Percentiles rank a stretch among this genome's conserved stretches.
These are phyloP conservation scores for Stemphylium beticola DNA, from an alignment of 2,329 filamentous ascomycete genomes.

Conservation along the genomic window DNA sequence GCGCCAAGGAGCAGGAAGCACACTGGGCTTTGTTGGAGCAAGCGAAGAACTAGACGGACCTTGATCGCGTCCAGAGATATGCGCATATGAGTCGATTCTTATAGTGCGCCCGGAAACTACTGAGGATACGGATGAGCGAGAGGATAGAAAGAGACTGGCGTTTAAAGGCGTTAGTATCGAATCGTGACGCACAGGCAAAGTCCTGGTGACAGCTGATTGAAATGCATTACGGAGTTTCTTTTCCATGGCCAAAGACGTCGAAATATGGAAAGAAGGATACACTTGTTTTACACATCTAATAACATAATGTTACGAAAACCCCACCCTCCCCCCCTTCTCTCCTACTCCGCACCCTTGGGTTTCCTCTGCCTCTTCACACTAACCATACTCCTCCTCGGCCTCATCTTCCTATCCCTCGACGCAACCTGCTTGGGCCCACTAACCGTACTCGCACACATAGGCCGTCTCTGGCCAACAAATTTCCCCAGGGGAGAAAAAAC, in stretches of 20 bases:
- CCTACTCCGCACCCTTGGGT: constrained; percentile 11
- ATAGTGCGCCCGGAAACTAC: neutral
- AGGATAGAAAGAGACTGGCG: constrained; percentile 1
- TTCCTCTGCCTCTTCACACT: constrained; percentile 44
- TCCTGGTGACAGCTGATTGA: neutral
- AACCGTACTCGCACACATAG: constrained; percentile 74
- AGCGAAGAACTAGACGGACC: constrained; percentile 10
- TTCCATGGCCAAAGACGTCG: neutral
- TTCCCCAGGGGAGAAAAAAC: constrained; percentile 86
- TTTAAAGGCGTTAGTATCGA: neutral
- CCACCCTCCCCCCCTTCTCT: too few species aligned
- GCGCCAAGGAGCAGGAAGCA: constrained; percentile 72
- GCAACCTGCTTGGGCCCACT: constrained; percentile 61
- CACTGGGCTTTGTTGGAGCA: constrained; percentile 50
- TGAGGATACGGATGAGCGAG: neutral
- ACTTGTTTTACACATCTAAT: neutral
- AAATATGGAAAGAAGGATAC: neutral
- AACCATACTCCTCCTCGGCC: constrained; percentile 75
- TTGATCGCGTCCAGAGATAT: too few species aligned
- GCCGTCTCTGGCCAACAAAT: constrained; percentile 70
- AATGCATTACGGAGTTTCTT: neutral
- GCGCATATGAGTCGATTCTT: neutral
- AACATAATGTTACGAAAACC: neutral
- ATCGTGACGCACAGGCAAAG: constrained; percentile 2
- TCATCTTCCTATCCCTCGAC: constrained; percentile 55